Evolutionary conservation across 2,329 filamentous ascomycete species (phyloP), one percentile per base, ranked within the genome.

Genomic region (Cladosporium sp.): DNA sequence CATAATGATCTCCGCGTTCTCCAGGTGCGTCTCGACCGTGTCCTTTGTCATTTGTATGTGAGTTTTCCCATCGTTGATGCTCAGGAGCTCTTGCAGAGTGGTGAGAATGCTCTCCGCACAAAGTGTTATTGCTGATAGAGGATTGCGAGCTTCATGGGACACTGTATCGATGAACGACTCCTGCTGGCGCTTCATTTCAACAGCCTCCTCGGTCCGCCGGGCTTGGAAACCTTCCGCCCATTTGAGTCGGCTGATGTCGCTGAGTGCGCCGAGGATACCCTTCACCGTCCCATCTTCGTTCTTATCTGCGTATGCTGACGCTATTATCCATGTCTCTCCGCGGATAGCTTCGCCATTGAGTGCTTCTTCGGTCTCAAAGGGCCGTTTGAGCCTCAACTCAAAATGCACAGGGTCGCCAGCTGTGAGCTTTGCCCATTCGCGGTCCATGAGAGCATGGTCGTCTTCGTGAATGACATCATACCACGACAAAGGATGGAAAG

Each of bases 271-370:
- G 46, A 72, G 58, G 3, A 73, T 89, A 67, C 88, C 87, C 78
- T 91, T 91, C 60, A 93, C 82, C 30, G 81, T 79, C 3, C 89
- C 89, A 36, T 86, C 80, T 1, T 82, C 79, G 67, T 89, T 84
- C 72, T 85, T 89, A 70, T 93, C 90, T 0, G 90, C 90, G 70
- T 90, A 92, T 0, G 89, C 90, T 64, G 86, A 90, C 82, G 93
- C 89, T 26, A 93, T 77, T 0, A 90, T 90, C 91, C 91, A 93
- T 0, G 89, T 91, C 67, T 91, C 89, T 81, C 79, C 78, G 3
- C 34, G 16, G 13, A 63, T 39, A 1, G 23, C 2, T 13, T 63
- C 60, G 11, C 60, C 60, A 30, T 56, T 56, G 18, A 63, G 49
- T 5, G 34, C 23, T 11, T 63, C 60, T 2, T 63, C 60, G 7